Evolutionary conservation across 805 yeast species (phyloP), one percentile per base, ranked within the genome.

Genomic region (Cyberlindnera saturnus): DNA sequence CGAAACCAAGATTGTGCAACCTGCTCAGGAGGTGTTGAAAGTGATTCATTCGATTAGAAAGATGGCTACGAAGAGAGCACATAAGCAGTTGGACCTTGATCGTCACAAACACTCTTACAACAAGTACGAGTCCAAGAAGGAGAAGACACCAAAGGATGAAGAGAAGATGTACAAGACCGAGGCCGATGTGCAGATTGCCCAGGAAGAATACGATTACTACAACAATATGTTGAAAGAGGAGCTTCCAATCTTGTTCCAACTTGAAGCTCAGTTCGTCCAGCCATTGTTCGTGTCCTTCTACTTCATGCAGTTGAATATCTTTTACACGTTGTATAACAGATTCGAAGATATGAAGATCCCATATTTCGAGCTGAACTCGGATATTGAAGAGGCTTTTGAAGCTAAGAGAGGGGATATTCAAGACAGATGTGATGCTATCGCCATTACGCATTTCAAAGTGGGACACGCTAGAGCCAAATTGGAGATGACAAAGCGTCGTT

Each of bases 341-440:
- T 86, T 91, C 87, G 96, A 91, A 67, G 96, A 87, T 61, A 81
- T 91, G 86, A 89, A 93, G 69, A 93, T 93, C 52, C 96, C 97
- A 14, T 93, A 93, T 67, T 93, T 93, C 65, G 95, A 93, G 62
- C 71, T 93, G 60, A 71, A 78, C 40, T 74, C 86, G 36, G 98
- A 89, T 61, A 86, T 93, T 49, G 73, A 85, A 42, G 91, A 86
- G 61, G 83, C 90, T 3, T 93, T 82, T 66, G 65, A 62, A 29
- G 72, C 71, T 49, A 93, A 93, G 69, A 81, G 95, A 63, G 99
- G 98, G 34, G 82, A 88, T 53, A 78, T 91, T 39, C 95, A 89
- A 60, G 96, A 90, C 59, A 82, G 79, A 58, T 73, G 96, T 2
- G 98, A 91, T 61, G 81, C 86, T 5, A 79, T 93, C 55, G 86